A percentile compares a stretch with the other conserved stretches of the same genome.
phyloP scores from a whole-genome alignment of 345 rosid species.

The Hibiscus tridactylites region DNA sequence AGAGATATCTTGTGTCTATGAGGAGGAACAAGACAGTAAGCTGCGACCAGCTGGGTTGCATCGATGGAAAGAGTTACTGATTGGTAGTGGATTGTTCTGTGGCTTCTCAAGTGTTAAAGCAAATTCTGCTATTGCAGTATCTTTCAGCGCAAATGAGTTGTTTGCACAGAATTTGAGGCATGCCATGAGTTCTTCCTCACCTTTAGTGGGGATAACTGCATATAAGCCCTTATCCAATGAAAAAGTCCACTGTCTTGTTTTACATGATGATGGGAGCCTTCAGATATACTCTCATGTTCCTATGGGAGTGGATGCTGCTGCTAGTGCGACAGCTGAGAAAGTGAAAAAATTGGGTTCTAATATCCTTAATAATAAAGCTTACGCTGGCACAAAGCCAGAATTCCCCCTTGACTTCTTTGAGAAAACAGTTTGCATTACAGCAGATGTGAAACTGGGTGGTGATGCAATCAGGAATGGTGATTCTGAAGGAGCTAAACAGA shows the following conservation, averaged over 20 bases:
- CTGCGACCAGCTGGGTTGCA: constrained; percentile 67
- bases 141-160: constrained; percentile 50
- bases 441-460: constrained; percentile 85
- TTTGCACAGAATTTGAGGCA: constrained; percentile 77
- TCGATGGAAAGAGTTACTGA: constrained; percentile 82
- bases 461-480: constrained; percentile 93
- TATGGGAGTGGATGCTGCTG: constrained; percentile 48
- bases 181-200: constrained; percentile 68
- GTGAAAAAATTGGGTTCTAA: constrained; percentile 80
- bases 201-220: constrained; percentile 87
- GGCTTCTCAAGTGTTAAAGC: constrained; percentile 74
- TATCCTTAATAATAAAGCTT: constrained; percentile 75
- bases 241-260: constrained; percentile 83
- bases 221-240: constrained; percentile 92
- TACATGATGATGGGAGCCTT: constrained; percentile 98
- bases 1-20: constrained; percentile 64
- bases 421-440: constrained; percentile 82
- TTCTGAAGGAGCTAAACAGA: constrained; percentile 87
- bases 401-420: constrained; percentile 97
- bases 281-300: constrained; percentile 78
- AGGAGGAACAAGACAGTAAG: constrained; percentile 73
- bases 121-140: constrained; percentile 65
- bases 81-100: constrained; percentile 70
- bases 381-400: constrained; percentile 75
- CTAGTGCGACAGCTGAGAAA: constrained; percentile 67